Evolutionary conservation across 768 basidiomycete genomes (phyloP).

Genomic region (Tulasnella calospora): DNA sequence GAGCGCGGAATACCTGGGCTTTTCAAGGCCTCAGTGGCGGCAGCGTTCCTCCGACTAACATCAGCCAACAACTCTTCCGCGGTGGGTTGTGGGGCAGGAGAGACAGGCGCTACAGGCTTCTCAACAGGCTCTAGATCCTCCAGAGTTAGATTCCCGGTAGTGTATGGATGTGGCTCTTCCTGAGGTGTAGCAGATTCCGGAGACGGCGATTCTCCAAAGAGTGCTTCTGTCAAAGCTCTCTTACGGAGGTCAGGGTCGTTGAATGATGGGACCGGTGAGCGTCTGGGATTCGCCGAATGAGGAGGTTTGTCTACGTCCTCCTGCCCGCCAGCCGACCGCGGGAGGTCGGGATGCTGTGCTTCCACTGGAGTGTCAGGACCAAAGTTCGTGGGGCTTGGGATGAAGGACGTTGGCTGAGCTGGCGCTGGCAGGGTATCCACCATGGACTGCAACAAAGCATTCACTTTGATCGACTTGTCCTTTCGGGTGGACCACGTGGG

Average conservation of each 20-base stretch:
- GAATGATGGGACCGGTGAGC: conserved; percentile 21
- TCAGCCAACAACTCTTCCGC: conserved; percentile 53
- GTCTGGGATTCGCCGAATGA: neutral
- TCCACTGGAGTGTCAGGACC: conserved; percentile 4
- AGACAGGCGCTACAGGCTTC: neutral
- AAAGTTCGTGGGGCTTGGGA: conserved; percentile 7
- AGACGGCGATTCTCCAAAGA: conserved; percentile 26
- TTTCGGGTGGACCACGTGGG: conserved; percentile 4
- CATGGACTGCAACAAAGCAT: conserved; percentile 61
- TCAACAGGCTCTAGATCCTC: conserved; percentile 17
- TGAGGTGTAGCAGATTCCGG: neutral
- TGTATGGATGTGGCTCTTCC: conserved; percentile 12
- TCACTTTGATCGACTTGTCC: conserved; percentile 57
- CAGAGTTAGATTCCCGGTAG: conserved; percentile 7
- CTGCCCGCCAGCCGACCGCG: neutral
- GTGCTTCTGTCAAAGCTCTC: conserved; percentile 24
- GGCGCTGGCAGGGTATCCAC: conserved; percentile 45
- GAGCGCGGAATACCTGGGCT: conserved; percentile 43
- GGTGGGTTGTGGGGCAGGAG: conserved; percentile 35
- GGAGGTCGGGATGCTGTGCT: neutral
- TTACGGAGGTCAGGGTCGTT: conserved; percentile 25
- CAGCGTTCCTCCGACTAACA: conserved; percentile 63
- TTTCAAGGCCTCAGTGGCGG: conserved; percentile 58
- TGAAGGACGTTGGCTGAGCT: neutral
- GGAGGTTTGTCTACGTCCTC: neutral